A percentile compares a stretch with the other conserved stretches of the same genome.
phyloP scores from a whole-genome alignment of 2,329 filamentous ascomycete genomes.

The Graphiopsis chlorocephala region DNA sequence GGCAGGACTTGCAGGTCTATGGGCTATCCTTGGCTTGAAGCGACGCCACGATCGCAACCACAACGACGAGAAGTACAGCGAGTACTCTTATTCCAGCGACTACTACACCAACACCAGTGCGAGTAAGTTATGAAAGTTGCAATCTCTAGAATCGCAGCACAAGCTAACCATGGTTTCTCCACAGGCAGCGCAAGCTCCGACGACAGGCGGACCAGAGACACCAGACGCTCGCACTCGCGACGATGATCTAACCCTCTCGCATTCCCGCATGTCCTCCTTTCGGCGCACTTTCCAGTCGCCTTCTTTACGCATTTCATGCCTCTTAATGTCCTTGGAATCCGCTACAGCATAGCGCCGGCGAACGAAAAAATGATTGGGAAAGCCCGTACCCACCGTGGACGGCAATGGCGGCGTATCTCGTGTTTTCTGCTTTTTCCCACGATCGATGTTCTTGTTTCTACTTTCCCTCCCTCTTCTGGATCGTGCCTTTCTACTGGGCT shows the following conservation, averaged over 20 bases:
- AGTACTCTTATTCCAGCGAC: slow-evolving; percentile 42
- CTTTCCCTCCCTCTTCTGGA: neutral
- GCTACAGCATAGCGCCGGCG: slow-evolving; percentile 17
- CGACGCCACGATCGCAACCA: slow-evolving; percentile 36
- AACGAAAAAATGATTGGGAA: slow-evolving; percentile 8
- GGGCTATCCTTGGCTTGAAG: slow-evolving; percentile 46
- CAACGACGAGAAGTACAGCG: slow-evolving; percentile 42
- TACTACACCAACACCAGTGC: slow-evolving; percentile 49
- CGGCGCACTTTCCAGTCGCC: neutral
- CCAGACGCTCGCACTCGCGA: slow-evolving; percentile 28
- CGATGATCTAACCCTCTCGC: slow-evolving; percentile 15
- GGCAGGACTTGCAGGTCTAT: slow-evolving; percentile 44
- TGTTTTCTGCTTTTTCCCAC: neutral
- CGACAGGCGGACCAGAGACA: slow-evolving; percentile 41
- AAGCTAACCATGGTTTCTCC: slow-evolving; percentile 24
- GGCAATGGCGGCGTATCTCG: slow-evolving; percentile 8
- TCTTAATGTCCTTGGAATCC: slow-evolving; percentile 1
- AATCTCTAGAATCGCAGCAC: too few species aligned
- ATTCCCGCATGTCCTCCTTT: slow-evolving; percentile 3
- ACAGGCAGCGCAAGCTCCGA: slow-evolving; percentile 47
- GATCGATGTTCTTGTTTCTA: neutral
- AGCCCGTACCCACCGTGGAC: neutral
- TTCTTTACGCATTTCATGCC: slow-evolving; percentile 11
- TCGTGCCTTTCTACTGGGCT: neutral
- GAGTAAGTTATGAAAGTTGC: slow-evolving; percentile 41